Evolutionary conservation across 768 basidiomycete genomes (phyloP), one percentile per base, ranked within the genome.

Genomic region (Amanita rubescens): DNA sequence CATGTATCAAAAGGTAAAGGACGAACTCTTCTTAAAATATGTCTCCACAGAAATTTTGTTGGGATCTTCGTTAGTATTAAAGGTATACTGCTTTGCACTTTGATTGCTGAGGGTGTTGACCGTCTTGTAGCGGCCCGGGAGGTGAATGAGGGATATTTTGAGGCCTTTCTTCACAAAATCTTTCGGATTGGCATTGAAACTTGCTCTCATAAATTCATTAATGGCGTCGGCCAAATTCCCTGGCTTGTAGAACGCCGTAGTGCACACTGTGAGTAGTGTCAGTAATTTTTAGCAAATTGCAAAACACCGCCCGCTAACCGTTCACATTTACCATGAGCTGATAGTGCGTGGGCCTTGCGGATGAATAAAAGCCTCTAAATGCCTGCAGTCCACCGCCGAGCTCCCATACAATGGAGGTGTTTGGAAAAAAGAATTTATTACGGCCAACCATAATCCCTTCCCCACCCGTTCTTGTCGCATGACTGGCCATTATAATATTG

Each of bases 191-290:
- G 80, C 87, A 11, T 82, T 81, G 56, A 79, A 84, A 55, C 77
- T 81, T 3, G 75, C 72, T 1, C 72, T 59, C 22, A 62, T 57
- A 61, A 87, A 91, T 1, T 72, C 73, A 1, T 62, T 58, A 67
- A 91, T 76, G 2, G 83, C 82, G 0, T 78, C 63, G 0, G 83
- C 84, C 2, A 93, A 73, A 61, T 84, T 89, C 1, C 81, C 81
- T 0, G 78, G 73, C 3, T 69, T 75, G 57, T 82, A 81, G 57
- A 83, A 83, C 1, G 81, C 81, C 11, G 80, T 82, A 8, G 79
- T 81, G 59, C 79, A 80, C 11, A 77, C 76, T 79, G 48, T 14
- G 27, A 8, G 2, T 6, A 41, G 7, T 20, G 37, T 20, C 45
- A 52, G 19, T 19, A 42, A 34, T 41, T 44, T 24, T n/a, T 5